These are phyloP conservation scores for Poa pratensis DNA, from an alignment of 176 grass and related monocot genomes.

Conservation along the genomic window DNA sequence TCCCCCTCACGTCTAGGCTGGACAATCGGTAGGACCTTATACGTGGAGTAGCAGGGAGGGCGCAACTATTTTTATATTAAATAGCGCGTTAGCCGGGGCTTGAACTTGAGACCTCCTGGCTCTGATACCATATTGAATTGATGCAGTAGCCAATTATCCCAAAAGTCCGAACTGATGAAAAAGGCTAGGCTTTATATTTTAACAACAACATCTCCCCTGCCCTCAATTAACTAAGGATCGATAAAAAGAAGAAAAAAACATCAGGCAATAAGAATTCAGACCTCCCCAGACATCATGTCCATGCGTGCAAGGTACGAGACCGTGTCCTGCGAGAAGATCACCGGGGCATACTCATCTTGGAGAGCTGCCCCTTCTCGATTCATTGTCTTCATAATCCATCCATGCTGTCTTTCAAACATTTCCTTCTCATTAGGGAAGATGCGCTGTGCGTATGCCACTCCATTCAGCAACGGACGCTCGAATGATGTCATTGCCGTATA, in stretches of 20 bases:
- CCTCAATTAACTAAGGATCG: neutral
- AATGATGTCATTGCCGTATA: slow-evolving; percentile 86
- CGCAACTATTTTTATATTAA: too few relatives aligned
- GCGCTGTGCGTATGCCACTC: slow-evolving; percentile 80
- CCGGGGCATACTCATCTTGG: slow-evolving; percentile 82
- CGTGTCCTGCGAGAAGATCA: slow-evolving; percentile 92
- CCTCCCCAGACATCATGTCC: slow-evolving; percentile 98
- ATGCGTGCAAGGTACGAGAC: slow-evolving; percentile 82
- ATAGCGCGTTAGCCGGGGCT: too few relatives aligned
- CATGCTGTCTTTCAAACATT: slow-evolving; percentile 80
- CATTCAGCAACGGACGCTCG: slow-evolving; percentile 86
- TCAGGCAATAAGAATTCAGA: slow-evolving; percentile 28
- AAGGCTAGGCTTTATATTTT: too few relatives aligned
- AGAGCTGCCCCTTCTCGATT: slow-evolving; percentile 58
- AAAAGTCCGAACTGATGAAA: too few relatives aligned
- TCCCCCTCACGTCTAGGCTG: too few relatives aligned
- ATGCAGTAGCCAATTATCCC: too few relatives aligned
- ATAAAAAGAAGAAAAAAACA: neutral
- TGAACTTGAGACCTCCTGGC: too few relatives aligned
- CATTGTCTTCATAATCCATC: slow-evolving; percentile 90
- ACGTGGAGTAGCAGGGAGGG: too few relatives aligned
- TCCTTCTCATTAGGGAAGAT: slow-evolving; percentile 76
- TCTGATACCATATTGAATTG: too few relatives aligned
- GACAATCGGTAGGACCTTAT: too few relatives aligned
- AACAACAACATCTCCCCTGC: neutral